phyloP scores from a whole-genome alignment of 345 rosid genomes.

The Salix udensis region DNA sequence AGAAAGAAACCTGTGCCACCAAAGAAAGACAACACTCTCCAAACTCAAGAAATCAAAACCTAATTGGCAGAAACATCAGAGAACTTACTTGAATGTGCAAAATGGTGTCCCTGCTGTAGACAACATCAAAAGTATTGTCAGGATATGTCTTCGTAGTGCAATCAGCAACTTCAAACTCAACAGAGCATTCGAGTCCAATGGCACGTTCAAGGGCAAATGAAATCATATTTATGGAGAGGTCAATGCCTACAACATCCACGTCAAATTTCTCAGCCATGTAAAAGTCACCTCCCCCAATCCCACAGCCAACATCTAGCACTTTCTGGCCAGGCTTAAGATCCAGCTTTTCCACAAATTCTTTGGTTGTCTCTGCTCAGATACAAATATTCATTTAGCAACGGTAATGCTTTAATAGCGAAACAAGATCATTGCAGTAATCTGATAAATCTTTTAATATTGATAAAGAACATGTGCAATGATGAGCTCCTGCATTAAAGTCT shows the following conservation, averaged over 20 bases:
- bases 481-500: too few relatives aligned
- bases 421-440: neutral
- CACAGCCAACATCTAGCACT: slow-evolving; percentile 97
- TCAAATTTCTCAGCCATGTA: slow-evolving; percentile 93
- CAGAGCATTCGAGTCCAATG: slow-evolving; percentile 76
- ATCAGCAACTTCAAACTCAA: slow-evolving; percentile 96
- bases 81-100: slow-evolving; percentile 79
- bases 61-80: neutral
- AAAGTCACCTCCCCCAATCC: slow-evolving; percentile 98
- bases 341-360: slow-evolving; percentile 82
- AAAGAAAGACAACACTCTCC: neutral
- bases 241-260: slow-evolving; percentile 88
- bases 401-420: neutral
- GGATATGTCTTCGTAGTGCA: slow-evolving; percentile 86
- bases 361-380: slow-evolving; percentile 73
- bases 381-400: slow-evolving; percentile 8
- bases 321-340: slow-evolving; percentile 89
- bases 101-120: slow-evolving; percentile 97
- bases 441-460: neutral
- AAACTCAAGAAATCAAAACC: neutral
- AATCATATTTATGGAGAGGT: slow-evolving; percentile 89
- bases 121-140: slow-evolving; percentile 76
- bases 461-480: neutral
- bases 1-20: neutral
- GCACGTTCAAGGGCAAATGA: slow-evolving; percentile 94